Conservation (phyloP, 139 green algal species). For the Mesotaenium endlicherianum region DNA sequence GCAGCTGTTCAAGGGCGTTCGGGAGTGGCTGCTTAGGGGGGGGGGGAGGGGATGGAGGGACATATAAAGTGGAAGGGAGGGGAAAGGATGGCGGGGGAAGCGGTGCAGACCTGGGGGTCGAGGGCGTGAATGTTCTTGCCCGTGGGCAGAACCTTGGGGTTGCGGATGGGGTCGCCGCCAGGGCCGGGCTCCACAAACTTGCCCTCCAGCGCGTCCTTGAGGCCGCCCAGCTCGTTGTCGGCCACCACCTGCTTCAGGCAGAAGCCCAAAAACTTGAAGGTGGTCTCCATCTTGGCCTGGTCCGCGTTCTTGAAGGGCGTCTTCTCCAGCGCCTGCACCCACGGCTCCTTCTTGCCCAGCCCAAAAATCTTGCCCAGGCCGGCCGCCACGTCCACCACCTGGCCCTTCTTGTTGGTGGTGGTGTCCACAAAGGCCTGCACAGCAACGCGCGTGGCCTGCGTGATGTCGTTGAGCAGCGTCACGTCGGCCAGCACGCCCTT, state of each 20-base stretch:
- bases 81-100: no score
- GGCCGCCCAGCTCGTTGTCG: slow-evolving; percentile 96
- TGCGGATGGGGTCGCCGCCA: slow-evolving; percentile 97
- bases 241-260: slow-evolving; percentile 93
- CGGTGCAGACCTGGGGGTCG: slow-evolving; percentile 89
- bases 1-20: no score
- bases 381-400: slow-evolving; percentile 40
- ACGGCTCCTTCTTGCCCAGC: slow-evolving; percentile 66
- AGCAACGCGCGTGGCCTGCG: slow-evolving; percentile 67
- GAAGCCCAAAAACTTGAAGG: slow-evolving; percentile 95
- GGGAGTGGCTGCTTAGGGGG: no score
- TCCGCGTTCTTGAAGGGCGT: slow-evolving; percentile 78
- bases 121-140: slow-evolving; percentile 99
- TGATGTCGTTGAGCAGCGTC: slow-evolving; percentile 85
- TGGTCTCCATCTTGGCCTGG: slow-evolving; percentile 71
- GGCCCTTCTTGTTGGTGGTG: slow-evolving; percentile 62
- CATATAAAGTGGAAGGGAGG: no score
- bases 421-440: slow-evolving; percentile 88
- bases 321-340: slow-evolving; percentile 63
- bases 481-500: slow-evolving; percentile 86
- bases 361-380: slow-evolving; percentile 38
- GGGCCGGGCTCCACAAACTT: slow-evolving; percentile 92
- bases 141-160: slow-evolving; percentile 94
- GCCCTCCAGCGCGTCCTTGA: slow-evolving; percentile 82
- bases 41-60: no score